These are phyloP conservation scores for Lenwebbia sp. DNA, from an alignment of 345 rosid species.

Conservation along the genomic window DNA sequence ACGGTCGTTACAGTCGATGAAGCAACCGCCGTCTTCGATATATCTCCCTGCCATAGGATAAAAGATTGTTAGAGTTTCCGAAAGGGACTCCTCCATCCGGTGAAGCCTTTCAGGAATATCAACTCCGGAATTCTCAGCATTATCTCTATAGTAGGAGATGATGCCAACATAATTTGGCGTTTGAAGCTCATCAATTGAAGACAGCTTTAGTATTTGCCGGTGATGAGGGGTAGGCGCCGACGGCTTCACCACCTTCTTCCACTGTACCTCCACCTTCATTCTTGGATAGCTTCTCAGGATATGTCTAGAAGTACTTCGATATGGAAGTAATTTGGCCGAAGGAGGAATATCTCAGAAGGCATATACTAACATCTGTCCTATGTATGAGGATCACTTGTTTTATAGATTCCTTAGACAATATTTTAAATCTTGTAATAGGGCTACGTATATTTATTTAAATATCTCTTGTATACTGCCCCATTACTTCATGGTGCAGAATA, in stretches of 20 bases:
- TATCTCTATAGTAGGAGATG: not conserved
- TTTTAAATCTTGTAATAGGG: not conserved
- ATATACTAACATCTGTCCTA: not conserved
- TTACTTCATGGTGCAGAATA: no score
- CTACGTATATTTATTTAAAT: not conserved
- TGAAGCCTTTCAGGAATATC: not conserved
- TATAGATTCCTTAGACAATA: not conserved
- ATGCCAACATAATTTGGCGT: not conserved
- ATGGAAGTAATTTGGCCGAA: not conserved
- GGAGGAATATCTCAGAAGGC: not conserved
- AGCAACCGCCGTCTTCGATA: not conserved
- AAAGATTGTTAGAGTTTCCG: not conserved
- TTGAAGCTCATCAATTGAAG: not conserved
- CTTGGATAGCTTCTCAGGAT: not conserved
- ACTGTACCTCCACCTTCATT: not conserved
- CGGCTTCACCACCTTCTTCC: not conserved
- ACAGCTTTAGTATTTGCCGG: not conserved
- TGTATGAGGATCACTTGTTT: not conserved
- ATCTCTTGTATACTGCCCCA: not conserved
- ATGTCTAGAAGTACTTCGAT: not conserved
- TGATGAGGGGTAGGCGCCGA: not conserved
- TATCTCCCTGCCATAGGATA: not conserved
- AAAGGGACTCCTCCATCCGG: not conserved
- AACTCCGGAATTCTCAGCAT: no score
- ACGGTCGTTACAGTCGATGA: not conserved